Percentiles rank a stretch among this genome's conserved stretches.
These are phyloP conservation scores for Saccharomycopsis malanga DNA, from an alignment of 805 yeast genomes.

Conservation along the genomic window DNA sequence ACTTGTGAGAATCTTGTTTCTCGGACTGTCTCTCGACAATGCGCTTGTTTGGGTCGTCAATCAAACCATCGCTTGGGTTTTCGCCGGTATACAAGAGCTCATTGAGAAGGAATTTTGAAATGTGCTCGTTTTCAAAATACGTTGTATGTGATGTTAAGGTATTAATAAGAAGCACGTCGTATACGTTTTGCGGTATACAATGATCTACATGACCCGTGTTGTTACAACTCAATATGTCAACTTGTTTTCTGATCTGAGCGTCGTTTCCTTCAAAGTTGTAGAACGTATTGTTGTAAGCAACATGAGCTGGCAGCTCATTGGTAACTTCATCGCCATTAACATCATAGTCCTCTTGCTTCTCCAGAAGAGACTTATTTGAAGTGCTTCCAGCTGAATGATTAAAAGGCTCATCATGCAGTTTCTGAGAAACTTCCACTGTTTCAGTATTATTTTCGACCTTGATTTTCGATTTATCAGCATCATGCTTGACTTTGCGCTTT, in stretches of 20 bases:
- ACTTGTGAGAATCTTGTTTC: too few relatives aligned
- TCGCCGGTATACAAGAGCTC: constrained; percentile 38
- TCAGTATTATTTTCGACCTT: background rate
- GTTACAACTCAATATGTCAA: constrained; percentile 44
- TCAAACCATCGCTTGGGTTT: background rate
- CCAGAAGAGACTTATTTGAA: background rate
- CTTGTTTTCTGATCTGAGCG: constrained; percentile 22
- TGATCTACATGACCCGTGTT: constrained; percentile 77
- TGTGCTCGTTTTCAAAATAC: constrained; percentile 80
- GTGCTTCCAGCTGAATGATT: background rate
- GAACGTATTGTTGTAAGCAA: constrained; percentile 1
- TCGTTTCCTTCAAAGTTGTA: background rate
- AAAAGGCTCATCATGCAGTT: background rate
- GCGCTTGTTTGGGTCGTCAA: constrained; percentile 2
- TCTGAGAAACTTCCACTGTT: background rate
- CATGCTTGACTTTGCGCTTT: background rate
- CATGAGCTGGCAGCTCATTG: background rate
- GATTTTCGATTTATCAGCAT: too few relatives aligned
- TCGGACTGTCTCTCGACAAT: too few relatives aligned
- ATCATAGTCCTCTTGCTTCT: background rate
- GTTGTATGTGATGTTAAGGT: constrained; percentile 85
- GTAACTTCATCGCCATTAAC: background rate
- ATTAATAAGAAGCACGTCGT: constrained; percentile 72
- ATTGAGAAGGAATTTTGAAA: constrained; percentile 68
- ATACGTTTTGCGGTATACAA: constrained; percentile 64